Evolutionary conservation across 2,329 filamentous ascomycete genomes (phyloP).

Genomic region (Bimuria novae-zelandiae): DNA sequence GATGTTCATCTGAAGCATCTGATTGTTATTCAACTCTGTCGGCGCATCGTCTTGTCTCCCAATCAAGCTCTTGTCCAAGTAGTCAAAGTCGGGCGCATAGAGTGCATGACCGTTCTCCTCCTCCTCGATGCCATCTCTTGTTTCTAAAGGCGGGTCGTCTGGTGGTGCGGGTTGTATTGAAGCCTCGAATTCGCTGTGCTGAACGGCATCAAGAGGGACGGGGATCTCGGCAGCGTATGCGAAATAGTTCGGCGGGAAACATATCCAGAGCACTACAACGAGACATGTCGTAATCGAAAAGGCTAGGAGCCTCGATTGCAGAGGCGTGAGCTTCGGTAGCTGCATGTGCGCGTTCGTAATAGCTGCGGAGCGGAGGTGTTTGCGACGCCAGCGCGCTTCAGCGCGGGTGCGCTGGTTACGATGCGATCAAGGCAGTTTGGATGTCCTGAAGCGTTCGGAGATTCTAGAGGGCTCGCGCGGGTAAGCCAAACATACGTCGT

Average conservation of each 20-base stretch:
- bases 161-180: constrained; percentile 50
- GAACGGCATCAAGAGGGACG: constrained; percentile 14
- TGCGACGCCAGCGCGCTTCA: constrained; percentile 11
- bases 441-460: constrained; percentile 6
- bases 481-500: not conserved
- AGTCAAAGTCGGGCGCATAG: constrained; percentile 66
- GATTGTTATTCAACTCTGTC: constrained; percentile 66
- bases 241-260: constrained; percentile 59
- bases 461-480: not conserved
- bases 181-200: constrained; percentile 18
- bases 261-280: constrained; percentile 64
- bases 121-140: constrained; percentile 34
- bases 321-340: constrained; percentile 62
- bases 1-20: constrained; percentile 63
- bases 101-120: constrained; percentile 36
- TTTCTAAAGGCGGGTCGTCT: constrained; percentile 49
- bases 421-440: not conserved
- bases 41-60: constrained; percentile 60
- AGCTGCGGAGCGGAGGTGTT: constrained; percentile 10
- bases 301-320: constrained; percentile 74
- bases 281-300: constrained; percentile 66
- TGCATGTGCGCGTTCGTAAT: constrained; percentile 34
- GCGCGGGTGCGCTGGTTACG: constrained; percentile 12
- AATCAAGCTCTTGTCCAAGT: constrained; percentile 66
- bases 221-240: constrained; percentile 65